Base-by-base conservation (phyloP, 768 basidiomycete species). In the Boletellus ananas region DNA sequence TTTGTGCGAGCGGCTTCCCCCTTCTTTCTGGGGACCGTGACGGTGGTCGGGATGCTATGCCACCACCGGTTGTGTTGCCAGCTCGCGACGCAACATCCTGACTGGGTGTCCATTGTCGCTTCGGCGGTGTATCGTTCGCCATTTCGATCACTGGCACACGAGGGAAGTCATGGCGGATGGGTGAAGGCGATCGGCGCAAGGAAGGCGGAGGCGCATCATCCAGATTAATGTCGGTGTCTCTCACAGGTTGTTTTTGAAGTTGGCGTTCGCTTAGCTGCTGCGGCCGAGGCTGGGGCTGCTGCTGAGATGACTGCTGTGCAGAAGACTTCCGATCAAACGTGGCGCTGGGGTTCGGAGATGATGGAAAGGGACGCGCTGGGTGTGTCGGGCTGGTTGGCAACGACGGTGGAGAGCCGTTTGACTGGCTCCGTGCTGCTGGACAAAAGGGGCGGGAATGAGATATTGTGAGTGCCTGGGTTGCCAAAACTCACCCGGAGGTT, bases 131-230 rank as follows among this genome's bases (percentile, higher is more conserved):
- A 51, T 63, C 63, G 13, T 49, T 60, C 3, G 45, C 64, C 50
- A 60, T 70, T 64, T 52, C 69, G 51, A 58, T 68, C 63, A 33
- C 65, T 50, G 55, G 63, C 58, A 48, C 57, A 52, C 46, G 54
- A 11, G 51, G 3, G 8, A 58, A 39, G 14, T 41, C 50, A 29
- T 57, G 60, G 20, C 52, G 57, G 43, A 53, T 51, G 20, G 62
- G 63, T 14, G 62, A 63, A 23, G 71, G 72, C 3, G 72, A 69
- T 21, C 70, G 65, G 39, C 72, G 70, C 27, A 74, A 52, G 3
- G 74, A 75, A 18, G 67, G 72, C 4, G 74, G 74, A 23, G 74
- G 74, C 31, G 72, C 69, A 60, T 75, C 74, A 50, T 75, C 74
- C 12, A 75, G 56, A 57, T 68, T 65, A n/a, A 75, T 60, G 36